Conservation (phyloP, 2,329 filamentous ascomycete species). For the Diplocarpon rosae region DNA sequence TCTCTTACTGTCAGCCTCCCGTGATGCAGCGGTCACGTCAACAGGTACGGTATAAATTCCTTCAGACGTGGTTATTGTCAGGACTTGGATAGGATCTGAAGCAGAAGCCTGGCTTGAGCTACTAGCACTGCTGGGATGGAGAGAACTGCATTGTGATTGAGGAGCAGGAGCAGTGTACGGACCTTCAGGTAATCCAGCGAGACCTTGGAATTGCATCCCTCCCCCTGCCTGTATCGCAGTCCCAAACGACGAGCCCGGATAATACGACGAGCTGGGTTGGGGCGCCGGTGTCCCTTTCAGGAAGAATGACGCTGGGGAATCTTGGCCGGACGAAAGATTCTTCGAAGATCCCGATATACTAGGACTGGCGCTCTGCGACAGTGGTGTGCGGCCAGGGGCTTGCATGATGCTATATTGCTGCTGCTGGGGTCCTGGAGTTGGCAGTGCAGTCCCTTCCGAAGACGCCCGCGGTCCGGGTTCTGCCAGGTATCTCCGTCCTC, state of each 20-base stretch:
- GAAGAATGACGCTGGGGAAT: slow-evolving; percentile 27
- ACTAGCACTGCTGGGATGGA: slow-evolving; percentile 22
- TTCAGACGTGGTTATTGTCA: slow-evolving; percentile 36
- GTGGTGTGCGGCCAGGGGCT: slow-evolving; percentile 30
- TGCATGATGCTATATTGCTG: slow-evolving; percentile 27
- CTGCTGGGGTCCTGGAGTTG: slow-evolving; percentile 13
- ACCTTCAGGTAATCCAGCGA: slow-evolving; percentile 25
- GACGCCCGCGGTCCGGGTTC: slow-evolving; percentile 30
- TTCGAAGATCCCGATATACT: slow-evolving; percentile 38
- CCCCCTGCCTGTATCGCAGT: slow-evolving; percentile 21
- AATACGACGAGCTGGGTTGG: slow-evolving; percentile 19
- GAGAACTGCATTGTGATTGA: slow-evolving; percentile 21
- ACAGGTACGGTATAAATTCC: slow-evolving; percentile 53
- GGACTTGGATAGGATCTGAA: slow-evolving; percentile 26
- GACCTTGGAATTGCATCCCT: slow-evolving; percentile 24
- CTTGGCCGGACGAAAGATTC: slow-evolving; percentile 31
- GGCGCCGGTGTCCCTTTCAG: slow-evolving; percentile 19
- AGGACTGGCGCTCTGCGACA: slow-evolving; percentile 33
- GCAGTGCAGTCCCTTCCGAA: slow-evolving; percentile 34
- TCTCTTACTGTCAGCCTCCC: slow-evolving; percentile 74
- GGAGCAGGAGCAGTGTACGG: slow-evolving; percentile 26
- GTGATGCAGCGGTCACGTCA: slow-evolving; percentile 72
- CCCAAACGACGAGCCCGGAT: slow-evolving; percentile 23
- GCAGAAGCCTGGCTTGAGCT: slow-evolving; percentile 25
- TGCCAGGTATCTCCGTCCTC: slow-evolving; percentile 31